Percentiles rank a stretch among this genome's conserved stretches.
Evolutionary conservation across 495 filamentous ascomycete species (phyloP).

Genomic region (Penicillium manginii): DNA sequence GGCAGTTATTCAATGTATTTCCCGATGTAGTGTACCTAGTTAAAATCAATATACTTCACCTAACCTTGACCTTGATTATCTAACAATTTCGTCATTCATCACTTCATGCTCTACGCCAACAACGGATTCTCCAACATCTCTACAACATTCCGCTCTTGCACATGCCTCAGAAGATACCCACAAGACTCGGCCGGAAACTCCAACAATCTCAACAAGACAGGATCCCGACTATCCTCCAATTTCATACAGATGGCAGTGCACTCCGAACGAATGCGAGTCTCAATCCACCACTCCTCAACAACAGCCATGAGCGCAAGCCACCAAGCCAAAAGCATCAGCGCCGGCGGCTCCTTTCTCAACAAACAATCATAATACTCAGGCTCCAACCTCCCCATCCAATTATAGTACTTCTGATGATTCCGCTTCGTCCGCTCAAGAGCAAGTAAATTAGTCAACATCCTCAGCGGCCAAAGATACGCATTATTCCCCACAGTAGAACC

Average conservation of each 20-base stretch:
- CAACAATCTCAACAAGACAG: constrained; percentile 28
- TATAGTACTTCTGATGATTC: constrained; percentile 30
- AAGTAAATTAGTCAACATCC: constrained; percentile 40
- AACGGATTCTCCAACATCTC: background rate
- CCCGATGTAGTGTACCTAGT: no score
- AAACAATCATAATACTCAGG: constrained; percentile 38
- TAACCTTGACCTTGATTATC: background rate
- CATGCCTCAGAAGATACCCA: constrained; percentile 78
- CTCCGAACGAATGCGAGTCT: constrained; percentile 42
- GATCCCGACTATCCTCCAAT: constrained; percentile 37
- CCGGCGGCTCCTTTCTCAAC: constrained; percentile 41
- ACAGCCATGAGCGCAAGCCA: constrained; percentile 47
- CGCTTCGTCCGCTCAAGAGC: constrained; percentile 20
- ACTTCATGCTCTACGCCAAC: background rate
- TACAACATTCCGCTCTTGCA: constrained; percentile 56
- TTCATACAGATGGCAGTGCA: constrained; percentile 51
- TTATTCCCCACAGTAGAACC: constrained; percentile 40
- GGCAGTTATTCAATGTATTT: no score
- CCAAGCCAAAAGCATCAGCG: constrained; percentile 47
- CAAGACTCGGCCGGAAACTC: constrained; percentile 70
- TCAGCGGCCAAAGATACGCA: constrained; percentile 42
- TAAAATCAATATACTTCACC: no score
- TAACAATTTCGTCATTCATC: background rate
- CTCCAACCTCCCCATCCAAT: constrained; percentile 41
- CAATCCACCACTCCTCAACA: constrained; percentile 45